Base-by-base conservation (phyloP, 768 basidiomycete genomes). In the Gyrodon lividus region DNA sequence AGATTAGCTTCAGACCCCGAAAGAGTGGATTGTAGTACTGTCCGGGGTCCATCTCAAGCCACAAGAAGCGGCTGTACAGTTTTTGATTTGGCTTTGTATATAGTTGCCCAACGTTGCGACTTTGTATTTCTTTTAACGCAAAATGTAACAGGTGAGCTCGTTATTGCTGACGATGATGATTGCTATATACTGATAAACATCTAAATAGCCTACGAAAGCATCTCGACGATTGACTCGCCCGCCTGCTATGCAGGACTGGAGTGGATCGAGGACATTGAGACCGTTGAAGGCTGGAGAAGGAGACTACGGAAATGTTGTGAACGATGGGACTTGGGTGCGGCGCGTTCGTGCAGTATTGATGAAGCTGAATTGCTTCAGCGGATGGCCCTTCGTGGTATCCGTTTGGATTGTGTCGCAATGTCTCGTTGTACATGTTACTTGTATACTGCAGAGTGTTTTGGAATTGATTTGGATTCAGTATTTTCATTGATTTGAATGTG, bases 241-340 rank as follows among this genome's bases (percentile, higher is more conserved):
- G 80, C 88, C 80, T 68, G 55, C 55, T 39, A 68, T 43, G 57
- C 57, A 72, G 82, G 87, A 86, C 73, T 79, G 81, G 81, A 62
- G 85, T 73, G 77, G 81, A 76, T 87, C 85, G 78, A 89, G 79
- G 89, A 91, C 82, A 74, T 82, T 76, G 89, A 86, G 89, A 91
- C 86, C 89, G 89, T 92, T 83, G 79, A 65, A 71, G 76, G 84
- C 86, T 88, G 89, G 81, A 89, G 89, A 91, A 62, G 52, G 64
- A 68, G 63, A 69, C 78, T 41, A 52, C 51, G 58, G 28, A 35
- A 14, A 34, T 54, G 62, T 62, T 64, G 58, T 50, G 65, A 69
- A 72, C 70, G 82, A 89, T 84, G 84, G 80, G 88, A 88, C 86
- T 87, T 90, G 89, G 89, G 89, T 91, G 89, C 89, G 89, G 78